A percentile compares a stretch with the other conserved stretches of the same genome.
These are phyloP conservation scores for Agaricus sinodeliciosus DNA, from an alignment of 768 basidiomycete species.

Conservation along the genomic window DNA sequence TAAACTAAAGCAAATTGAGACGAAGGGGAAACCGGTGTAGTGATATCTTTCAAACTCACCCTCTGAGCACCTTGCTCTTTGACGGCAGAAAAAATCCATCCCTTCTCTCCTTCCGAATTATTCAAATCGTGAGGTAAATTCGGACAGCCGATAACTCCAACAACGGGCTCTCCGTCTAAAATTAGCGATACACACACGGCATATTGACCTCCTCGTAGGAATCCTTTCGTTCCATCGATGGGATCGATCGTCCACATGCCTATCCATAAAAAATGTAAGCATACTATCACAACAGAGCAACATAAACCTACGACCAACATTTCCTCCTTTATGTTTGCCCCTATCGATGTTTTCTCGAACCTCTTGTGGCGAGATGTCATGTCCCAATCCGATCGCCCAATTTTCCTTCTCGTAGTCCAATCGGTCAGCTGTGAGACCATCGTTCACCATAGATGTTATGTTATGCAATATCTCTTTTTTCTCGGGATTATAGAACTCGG, in stretches of 20 bases:
- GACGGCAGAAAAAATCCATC: conserved; percentile 84
- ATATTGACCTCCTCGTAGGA: conserved; percentile 88
- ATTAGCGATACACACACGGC: conserved; percentile 88
- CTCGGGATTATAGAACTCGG: conserved; percentile 56
- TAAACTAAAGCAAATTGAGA: conserved; percentile 29
- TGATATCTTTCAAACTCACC: not conserved
- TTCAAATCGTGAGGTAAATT: conserved; percentile 67
- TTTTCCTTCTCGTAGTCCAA: conserved; percentile 47
- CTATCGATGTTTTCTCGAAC: conserved; percentile 82
- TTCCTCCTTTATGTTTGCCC: conserved; percentile 70
- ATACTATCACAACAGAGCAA: conserved; percentile 1
- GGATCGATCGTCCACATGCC: conserved; percentile 87
- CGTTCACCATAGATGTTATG: conserved; percentile 79
- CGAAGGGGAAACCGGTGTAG: not conserved
- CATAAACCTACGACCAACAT: conserved; percentile 57
- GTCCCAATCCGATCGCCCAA: conserved; percentile 70
- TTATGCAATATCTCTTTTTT: conserved; percentile 44
- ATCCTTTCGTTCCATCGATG: conserved; percentile 92
- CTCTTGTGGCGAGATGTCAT: conserved; percentile 44
- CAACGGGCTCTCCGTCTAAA: conserved; percentile 66
- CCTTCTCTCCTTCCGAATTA: conserved; percentile 53
- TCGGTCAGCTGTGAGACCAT: conserved; percentile 55
- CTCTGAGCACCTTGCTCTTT: conserved; percentile 67
- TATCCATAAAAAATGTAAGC: conserved; percentile 17
- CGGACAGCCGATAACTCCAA: conserved; percentile 90